These are phyloP conservation scores for Mentha longifolia DNA, from an alignment of 257 asterid genomes.

Conservation along the genomic window DNA sequence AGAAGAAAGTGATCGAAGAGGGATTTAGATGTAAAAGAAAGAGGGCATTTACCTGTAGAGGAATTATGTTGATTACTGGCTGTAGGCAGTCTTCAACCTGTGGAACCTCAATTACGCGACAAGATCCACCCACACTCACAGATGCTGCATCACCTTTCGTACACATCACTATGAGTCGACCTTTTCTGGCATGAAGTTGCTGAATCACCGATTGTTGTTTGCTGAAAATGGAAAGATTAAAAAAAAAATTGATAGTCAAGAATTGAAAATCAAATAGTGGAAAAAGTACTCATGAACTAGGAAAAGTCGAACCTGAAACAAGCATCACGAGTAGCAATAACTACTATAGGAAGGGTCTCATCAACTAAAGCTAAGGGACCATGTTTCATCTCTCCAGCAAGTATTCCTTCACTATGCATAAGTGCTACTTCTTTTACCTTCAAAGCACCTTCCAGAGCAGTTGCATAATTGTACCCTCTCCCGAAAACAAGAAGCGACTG, in stretches of 20 bases:
- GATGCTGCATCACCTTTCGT: constrained; percentile 80
- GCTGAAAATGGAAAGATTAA: constrained; percentile 48
- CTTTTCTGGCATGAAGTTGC: constrained; percentile 98
- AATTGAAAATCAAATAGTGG: background rate
- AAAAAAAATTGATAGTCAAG: constrained; percentile 24
- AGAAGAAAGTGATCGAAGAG: background rate
- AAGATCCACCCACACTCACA: constrained; percentile 78
- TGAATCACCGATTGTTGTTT: constrained; percentile 97
- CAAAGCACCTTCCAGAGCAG: constrained; percentile 96
- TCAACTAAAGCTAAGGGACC: constrained; percentile 98
- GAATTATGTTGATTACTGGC: constrained; percentile 90
- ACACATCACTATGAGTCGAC: constrained; percentile 93
- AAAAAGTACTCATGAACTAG: background rate
- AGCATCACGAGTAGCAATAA: constrained; percentile 90
- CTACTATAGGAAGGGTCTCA: constrained; percentile 89
- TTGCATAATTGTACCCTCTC: constrained; percentile 93
- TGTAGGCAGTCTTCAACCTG: constrained; percentile 90
- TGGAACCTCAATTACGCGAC: constrained; percentile 96
- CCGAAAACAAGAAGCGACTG: constrained; percentile 98
- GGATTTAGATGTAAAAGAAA: background rate
- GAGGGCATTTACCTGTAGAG: constrained; percentile 72
- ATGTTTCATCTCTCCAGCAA: constrained; percentile 99
- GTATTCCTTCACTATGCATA: constrained; percentile 99
- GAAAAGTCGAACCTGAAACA: constrained; percentile 77
- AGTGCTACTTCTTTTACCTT: constrained; percentile 98